Evolutionary conservation across 306 rosid species (phyloP).

Genomic region (Mimosa bimucronata): DNA sequence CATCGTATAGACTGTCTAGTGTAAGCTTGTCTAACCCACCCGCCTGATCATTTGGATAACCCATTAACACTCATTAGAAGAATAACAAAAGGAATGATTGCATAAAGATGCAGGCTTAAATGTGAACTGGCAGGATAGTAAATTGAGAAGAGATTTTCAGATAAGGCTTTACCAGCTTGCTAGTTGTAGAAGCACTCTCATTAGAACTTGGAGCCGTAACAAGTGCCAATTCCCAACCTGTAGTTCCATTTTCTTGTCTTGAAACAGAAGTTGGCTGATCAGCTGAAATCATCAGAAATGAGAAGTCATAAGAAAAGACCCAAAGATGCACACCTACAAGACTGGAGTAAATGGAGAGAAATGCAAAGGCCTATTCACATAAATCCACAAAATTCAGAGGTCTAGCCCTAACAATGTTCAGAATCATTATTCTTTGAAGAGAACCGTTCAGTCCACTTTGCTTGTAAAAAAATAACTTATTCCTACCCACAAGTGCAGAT

Average conservation of each 20-base stretch:
- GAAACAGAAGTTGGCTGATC: constrained; percentile 69
- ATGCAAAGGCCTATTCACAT: constrained; percentile 6
- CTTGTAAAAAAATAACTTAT: constrained; percentile 9
- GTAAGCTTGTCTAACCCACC: constrained; percentile 97
- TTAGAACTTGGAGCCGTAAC: constrained; percentile 97
- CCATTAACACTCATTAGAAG: constrained; percentile 34
- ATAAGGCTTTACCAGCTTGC: constrained; percentile 73
- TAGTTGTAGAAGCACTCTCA: constrained; percentile 72
- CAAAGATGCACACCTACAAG: constrained; percentile 9
- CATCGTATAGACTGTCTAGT: constrained; percentile 92
- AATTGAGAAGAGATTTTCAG: constrained; percentile 8
- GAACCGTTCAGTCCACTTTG: constrained; percentile 28
- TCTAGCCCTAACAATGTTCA: constrained; percentile 20
- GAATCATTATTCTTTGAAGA: constrained; percentile 30
- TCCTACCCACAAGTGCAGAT: constrained; percentile 9
- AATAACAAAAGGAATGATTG: constrained; percentile 6
- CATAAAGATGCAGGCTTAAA: neutral
- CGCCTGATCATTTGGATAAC: constrained; percentile 57
- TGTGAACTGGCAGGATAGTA: neutral
- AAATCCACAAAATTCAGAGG: neutral
- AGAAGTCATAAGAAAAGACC: constrained; percentile 12
- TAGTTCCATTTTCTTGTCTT: constrained; percentile 67
- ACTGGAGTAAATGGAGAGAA: constrained; percentile 19
- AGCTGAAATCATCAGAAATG: constrained; percentile 52
- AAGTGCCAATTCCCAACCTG: constrained; percentile 99